Evolutionary conservation across 202 grass and related monocot species (phyloP), one percentile per base, ranked within the genome.

Genomic region (Saccharum hybrid): DNA sequence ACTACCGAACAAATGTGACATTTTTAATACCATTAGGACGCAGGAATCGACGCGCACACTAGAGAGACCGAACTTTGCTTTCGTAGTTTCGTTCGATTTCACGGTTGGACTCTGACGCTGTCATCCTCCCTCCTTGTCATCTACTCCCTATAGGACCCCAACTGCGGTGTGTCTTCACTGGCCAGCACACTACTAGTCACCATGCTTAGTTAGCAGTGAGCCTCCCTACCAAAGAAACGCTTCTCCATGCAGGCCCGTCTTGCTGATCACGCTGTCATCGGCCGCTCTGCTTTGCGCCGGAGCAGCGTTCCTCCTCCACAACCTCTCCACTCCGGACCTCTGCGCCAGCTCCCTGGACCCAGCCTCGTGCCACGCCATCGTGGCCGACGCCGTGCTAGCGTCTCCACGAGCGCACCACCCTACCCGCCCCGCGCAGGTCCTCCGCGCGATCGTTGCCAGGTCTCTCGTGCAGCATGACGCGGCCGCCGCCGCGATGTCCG

Each of bases 351-450:
- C 88, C 68, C 88, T 85, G 18, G 66, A 85, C 56, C 71, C 68
- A 18, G 6, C 85, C 73, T 88, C 91, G 23, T 93, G 91, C 82
- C 31, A 76, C 28, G 68, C 30, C 78, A 86, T 88, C 68, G 79
- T 93, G 26, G 45, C 77, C 2, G 67, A 76, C 11, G 88, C 85
- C 68, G 42, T 76, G 37, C 78, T 80, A 8, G 10, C 52, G 23
- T 84, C 81, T 7, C 62, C 34, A 2, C 28, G 7, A 19, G n/a
- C 39, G 4, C 31, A 10, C 43, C 12, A 36, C 8, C 16, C 2
- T 15, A 76, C 10, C 54, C 79, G 22, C 86, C 86, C 78, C 0
- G 15, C 22, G 18, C 41, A 72, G 5, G 65, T 88, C 73, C 84
- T 93, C 73, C 74, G 45, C 36, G 71, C 85, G 10, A 65, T 93